Conservation (phyloP, 208 protist genomes). For the Crithidia expoeki region DNA sequence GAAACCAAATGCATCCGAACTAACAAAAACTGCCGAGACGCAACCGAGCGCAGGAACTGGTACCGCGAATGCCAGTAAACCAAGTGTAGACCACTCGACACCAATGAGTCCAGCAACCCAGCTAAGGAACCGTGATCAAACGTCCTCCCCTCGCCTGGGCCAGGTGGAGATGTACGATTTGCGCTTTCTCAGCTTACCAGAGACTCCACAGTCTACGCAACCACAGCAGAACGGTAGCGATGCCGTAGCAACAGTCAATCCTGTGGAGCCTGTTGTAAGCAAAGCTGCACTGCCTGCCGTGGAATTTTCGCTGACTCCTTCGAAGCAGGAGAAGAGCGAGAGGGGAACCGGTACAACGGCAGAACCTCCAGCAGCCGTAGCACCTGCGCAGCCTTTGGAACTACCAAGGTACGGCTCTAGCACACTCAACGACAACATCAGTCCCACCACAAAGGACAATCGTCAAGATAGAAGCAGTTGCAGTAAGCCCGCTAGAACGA, state of each 20-base stretch:
- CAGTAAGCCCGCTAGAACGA: too few species aligned
- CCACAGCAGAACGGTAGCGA: neutral
- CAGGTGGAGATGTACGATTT: constrained; percentile 3
- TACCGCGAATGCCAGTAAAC: neutral
- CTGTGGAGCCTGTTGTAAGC: too few species aligned
- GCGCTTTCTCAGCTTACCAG: neutral
- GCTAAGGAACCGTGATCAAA: neutral
- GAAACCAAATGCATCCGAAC: neutral
- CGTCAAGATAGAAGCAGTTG: neutral
- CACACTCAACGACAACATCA: neutral
- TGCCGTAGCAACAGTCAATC: too few species aligned
- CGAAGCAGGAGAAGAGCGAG: too few species aligned
- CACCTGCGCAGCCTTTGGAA: too few species aligned
- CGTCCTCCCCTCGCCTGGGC: neutral
- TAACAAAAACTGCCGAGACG: neutral
- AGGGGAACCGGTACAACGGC: too few species aligned
- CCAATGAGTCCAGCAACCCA: neutral
- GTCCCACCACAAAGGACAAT: neutral
- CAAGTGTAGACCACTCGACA: neutral
- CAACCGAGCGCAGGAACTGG: neutral
- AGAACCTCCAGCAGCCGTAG: too few species aligned
- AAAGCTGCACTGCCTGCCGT: too few species aligned
- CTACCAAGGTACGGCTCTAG: too few species aligned
- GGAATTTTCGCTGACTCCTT: too few species aligned
- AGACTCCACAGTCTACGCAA: neutral